Conservation (phyloP, 352 stramenopile species). For the Bremia lactucae region DNA sequence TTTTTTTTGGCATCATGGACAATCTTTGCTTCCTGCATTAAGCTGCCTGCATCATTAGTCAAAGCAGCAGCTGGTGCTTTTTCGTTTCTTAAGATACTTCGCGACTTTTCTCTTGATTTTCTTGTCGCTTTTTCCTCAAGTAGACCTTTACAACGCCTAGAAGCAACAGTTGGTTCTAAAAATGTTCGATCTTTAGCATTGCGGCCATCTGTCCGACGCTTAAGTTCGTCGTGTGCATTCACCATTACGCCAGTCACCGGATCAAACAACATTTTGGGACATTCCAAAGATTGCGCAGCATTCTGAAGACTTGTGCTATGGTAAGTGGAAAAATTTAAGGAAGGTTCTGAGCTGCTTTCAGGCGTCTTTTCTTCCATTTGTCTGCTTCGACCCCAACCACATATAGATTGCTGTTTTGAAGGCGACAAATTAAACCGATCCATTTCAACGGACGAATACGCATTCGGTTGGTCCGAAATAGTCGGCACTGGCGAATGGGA, state of each 20-base stretch:
- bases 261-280: conserved; percentile 66
- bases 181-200: background rate
- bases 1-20: background rate
- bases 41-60: background rate
- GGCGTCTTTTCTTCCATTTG: background rate
- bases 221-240: conserved; percentile 20
- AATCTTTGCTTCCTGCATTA: background rate
- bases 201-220: conserved; percentile 5
- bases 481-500: background rate
- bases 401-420: background rate
- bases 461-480: conserved; percentile 1
- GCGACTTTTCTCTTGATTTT: conserved; percentile 4
- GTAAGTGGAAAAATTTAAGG: conserved; percentile 8
- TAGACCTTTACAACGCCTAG: conserved; percentile 1
- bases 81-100: background rate
- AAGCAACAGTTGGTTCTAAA: background rate
- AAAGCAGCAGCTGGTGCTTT: background rate
- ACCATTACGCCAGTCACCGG: conserved; percentile 55
- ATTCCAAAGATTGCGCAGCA: conserved; percentile 41
- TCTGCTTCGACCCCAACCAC: background rate
- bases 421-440: conserved; percentile 6
- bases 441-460: background rate
- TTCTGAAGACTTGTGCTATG: conserved; percentile 18
- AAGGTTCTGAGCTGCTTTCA: conserved; percentile 5
- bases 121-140: conserved; percentile 1